Percentiles rank a stretch among this genome's conserved stretches.
phyloP scores from a whole-genome alignment of 2,329 filamentous ascomycete genomes.

The Coniochaeta prunicola region DNA sequence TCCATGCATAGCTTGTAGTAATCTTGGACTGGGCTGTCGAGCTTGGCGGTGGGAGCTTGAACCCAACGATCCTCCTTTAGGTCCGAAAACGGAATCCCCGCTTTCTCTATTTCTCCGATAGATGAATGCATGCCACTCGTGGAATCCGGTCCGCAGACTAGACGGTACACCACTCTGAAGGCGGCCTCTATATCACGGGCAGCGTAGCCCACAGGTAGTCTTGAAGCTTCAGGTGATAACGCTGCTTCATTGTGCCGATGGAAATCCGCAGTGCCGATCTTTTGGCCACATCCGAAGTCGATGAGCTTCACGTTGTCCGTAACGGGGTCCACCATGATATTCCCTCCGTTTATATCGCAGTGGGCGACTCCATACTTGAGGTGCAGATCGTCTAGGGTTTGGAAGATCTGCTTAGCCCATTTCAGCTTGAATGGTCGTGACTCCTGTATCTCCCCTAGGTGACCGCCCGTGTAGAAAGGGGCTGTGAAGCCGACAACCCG shows the following conservation, averaged over 20 bases:
- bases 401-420: conserved; percentile 26
- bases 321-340: conserved; percentile 24
- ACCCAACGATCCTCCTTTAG: conserved; percentile 15
- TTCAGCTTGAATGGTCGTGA: conserved; percentile 22
- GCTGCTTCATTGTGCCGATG: neutral
- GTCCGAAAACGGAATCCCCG: no score
- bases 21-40: conserved; percentile 14
- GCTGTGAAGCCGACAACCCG: conserved; percentile 15
- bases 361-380: conserved; percentile 26
- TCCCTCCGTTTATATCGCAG: conserved; percentile 26
- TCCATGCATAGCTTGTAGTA: neutral
- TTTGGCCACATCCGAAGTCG: conserved; percentile 23
- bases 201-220: neutral
- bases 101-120: no score
- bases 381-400: conserved; percentile 27
- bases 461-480: conserved; percentile 25
- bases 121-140: no score
- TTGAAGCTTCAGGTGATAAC: neutral
- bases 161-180: neutral
- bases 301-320: conserved; percentile 24
- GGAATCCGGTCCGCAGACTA: no score
- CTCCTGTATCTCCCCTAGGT: conserved; percentile 16
- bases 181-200: neutral
- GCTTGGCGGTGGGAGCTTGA: conserved; percentile 19
- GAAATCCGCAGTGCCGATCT: conserved; percentile 11